Evolutionary conservation across 2,329 filamentous ascomycete genomes (phyloP), one percentile per base, ranked within the genome.

Genomic region (Colletotrichum liriopes): DNA sequence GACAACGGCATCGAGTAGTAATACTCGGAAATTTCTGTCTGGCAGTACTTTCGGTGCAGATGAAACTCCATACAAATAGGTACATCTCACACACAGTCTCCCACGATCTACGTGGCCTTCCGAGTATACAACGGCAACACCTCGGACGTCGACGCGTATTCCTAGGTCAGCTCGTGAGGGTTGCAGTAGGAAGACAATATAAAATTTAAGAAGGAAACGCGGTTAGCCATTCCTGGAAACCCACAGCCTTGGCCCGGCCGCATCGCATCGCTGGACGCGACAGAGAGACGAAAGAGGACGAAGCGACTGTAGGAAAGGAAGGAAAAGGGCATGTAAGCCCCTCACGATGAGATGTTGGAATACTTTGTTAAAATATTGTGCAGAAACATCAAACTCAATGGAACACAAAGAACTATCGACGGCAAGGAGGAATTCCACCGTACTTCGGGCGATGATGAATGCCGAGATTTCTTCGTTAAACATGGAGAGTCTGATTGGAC

Each of bases 141-240:
- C 8, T 26, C 29, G 5, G 23, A 29, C 16, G 43, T 68, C 3
- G 49, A 41, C 6, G 32, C 49, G 12, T 23, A 59, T 5, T 39
- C 63, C 12, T 63, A 68, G 23, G 16, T 68, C 47, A 58, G 63
- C 29, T 58, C 58, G 39, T 49, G 58, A 3, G 35, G 7, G 11
- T 20, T 68, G 41, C 52, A 51, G 23, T 23, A 29, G 20, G n/a
- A 68, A 26, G 66, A 35, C 5, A n/a, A 20, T 41, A 35, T 68
- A 8, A 5, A 35, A 18, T 68, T 68, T 26, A 63, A 49, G 59
- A 47, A 23, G 39, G 39, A 68, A 29, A 55, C 49, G 18, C 63
- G 66, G 66, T 62, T 47, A 18, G 66, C 63, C 11, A 47, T 63
- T 45, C 66, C 66, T 58, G 2, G 5, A 20, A 1, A 56, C 23